phyloP scores from a whole-genome alignment of 2,329 filamentous ascomycete genomes.

The Ophiognomonia clavigignenti-juglandacearum region DNA sequence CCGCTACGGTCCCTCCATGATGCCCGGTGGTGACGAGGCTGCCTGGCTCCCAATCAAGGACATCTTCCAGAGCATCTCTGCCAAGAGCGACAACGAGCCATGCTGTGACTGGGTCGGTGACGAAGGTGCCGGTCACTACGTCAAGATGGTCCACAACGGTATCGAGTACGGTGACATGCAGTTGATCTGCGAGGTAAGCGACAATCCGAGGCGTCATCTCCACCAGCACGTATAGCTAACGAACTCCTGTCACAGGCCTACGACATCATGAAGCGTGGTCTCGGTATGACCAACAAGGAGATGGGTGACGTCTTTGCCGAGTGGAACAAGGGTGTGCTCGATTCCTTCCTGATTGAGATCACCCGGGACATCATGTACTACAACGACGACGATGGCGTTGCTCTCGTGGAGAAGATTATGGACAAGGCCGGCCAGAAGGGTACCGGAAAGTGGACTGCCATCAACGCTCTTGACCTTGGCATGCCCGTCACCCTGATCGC shows the following conservation, averaged over 20 bases:
- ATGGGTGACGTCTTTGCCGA: conserved; percentile 90
- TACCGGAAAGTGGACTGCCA: conserved; percentile 99
- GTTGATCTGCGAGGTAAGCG: conserved; percentile 92
- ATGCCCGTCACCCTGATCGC: conserved; percentile 98
- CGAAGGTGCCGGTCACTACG: conserved; percentile 98
- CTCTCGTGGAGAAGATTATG: conserved; percentile 97
- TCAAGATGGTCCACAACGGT: conserved; percentile 99
- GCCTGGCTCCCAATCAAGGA: conserved; percentile 99
- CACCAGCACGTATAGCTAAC: no score
- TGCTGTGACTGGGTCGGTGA: conserved; percentile 99
- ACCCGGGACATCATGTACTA: conserved; percentile 98
- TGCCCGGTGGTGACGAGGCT: conserved; percentile 98
- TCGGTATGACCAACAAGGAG: conserved; percentile 85
- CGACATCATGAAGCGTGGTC: conserved; percentile 98
- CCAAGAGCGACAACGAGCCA: conserved; percentile 94
- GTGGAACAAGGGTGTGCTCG: conserved; percentile 98
- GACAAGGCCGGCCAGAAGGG: conserved; percentile 99
- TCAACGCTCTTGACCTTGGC: conserved; percentile 96
- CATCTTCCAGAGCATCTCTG: conserved; percentile 95
- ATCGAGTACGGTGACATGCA: conserved; percentile 99
- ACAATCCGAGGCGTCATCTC: not conserved
- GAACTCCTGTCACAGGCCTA: conserved; percentile 63
- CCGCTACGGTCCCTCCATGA: conserved; percentile 92
- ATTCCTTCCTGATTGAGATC: conserved; percentile 99
- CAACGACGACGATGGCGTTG: conserved; percentile 88